Evolutionary conservation across 805 yeast species (phyloP).

Genomic region (Yarrowia porcina): DNA sequence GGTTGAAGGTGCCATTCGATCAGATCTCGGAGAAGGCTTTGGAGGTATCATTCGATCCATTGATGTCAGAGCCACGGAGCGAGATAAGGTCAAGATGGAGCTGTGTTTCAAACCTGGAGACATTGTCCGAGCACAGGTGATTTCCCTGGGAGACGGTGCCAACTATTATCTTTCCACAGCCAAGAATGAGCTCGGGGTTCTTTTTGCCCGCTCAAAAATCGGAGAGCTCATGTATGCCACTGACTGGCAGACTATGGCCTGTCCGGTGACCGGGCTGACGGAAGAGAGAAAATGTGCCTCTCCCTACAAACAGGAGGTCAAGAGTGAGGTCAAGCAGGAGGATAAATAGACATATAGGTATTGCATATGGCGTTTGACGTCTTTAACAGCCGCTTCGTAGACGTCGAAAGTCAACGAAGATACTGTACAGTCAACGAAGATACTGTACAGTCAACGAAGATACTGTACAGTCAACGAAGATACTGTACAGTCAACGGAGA

Average conservation of each 20-base stretch:
- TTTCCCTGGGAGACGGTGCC: constrained; percentile 89
- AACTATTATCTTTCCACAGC: constrained; percentile 89
- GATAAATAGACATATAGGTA: not conserved
- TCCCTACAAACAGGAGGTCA: constrained; percentile 45
- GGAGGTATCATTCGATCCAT: constrained; percentile 82
- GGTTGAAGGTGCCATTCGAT: constrained; percentile 28
- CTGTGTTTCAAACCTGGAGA: constrained; percentile 90
- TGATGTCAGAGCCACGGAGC: constrained; percentile 85
- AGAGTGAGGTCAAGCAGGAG: not conserved
- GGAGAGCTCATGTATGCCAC: constrained; percentile 82
- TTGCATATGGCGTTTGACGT: not conserved
- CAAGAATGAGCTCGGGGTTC: constrained; percentile 86
- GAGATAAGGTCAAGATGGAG: constrained; percentile 77
- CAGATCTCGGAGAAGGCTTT: constrained; percentile 81
- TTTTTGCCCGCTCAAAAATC: constrained; percentile 70
- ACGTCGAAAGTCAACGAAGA: too few species aligned
- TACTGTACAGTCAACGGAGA: too few species aligned
- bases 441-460: too few species aligned
- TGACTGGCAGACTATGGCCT: constrained; percentile 95
- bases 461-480: too few species aligned
- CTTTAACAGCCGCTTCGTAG: too few species aligned
- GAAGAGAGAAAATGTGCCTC: constrained; percentile 91
- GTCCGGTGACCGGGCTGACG: constrained; percentile 65
- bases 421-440: too few species aligned
- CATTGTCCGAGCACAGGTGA: constrained; percentile 74